Conservation (phyloP, 2,329 filamentous ascomycete genomes). For the Ceratocystis eucalypticola region DNA sequence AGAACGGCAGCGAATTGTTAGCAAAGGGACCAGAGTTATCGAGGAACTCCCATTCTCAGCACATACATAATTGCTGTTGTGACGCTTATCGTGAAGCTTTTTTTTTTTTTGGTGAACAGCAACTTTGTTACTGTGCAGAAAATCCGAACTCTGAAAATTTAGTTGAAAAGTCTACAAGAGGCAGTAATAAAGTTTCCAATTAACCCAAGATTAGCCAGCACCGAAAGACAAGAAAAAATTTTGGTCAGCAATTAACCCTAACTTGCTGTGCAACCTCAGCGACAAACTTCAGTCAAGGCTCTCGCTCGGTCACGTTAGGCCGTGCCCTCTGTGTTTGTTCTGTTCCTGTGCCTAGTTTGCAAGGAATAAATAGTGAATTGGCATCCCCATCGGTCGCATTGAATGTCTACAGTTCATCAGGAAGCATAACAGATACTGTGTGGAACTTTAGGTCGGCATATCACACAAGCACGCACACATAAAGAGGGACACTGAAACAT, state of each 20-base stretch:
- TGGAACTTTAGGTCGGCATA: not conserved
- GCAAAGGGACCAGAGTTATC: not conserved
- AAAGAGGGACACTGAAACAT: not conserved
- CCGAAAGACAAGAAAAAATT: no score
- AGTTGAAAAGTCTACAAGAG: not conserved
- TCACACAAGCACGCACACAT: not conserved
- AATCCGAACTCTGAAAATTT: not conserved
- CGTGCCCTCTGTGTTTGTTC: no score
- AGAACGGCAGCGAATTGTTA: not conserved
- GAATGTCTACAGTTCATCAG: no score
- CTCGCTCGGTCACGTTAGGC: no score
- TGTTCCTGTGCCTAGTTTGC: no score
- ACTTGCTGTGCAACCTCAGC: not conserved
- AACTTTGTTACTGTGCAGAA: not conserved
- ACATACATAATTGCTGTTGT: not conserved
- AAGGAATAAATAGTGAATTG: no score
- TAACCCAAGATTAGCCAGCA: conserved; percentile 13
- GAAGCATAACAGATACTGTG: no score
- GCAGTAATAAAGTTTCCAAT: not conserved
- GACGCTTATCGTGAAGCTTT: not conserved
- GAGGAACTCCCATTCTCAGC: not conserved
- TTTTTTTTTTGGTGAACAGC: not conserved
- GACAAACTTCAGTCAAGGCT: not conserved
- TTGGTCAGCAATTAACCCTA: conserved; percentile 7
- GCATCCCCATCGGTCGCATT: no score